These are phyloP conservation scores for Canna indica DNA, from an alignment of 176 grass and related monocot genomes.

Conservation along the genomic window DNA sequence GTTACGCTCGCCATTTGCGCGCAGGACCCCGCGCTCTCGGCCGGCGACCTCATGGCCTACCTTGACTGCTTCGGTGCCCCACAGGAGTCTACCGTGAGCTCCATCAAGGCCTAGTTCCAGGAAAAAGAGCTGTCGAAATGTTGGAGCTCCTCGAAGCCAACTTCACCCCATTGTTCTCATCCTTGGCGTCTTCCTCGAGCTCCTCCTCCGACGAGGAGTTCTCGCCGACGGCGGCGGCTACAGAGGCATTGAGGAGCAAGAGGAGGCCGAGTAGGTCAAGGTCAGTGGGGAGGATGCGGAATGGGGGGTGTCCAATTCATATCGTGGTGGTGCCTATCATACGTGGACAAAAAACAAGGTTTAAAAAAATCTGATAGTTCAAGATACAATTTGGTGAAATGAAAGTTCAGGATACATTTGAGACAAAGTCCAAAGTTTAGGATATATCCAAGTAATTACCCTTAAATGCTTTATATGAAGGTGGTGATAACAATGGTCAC, in stretches of 20 bases:
- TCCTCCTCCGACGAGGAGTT: slow-evolving; percentile 8
- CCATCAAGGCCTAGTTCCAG: slow-evolving; percentile 23
- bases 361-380: too few species aligned
- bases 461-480: too few species aligned
- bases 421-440: too few species aligned
- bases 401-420: too few species aligned
- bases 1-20: slow-evolving; percentile 28
- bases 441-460: too few species aligned
- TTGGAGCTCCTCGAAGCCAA: slow-evolving; percentile 38
- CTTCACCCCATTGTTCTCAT: slow-evolving; percentile 2
- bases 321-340: too few species aligned
- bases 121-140: slow-evolving; percentile 32
- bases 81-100: slow-evolving; percentile 16
- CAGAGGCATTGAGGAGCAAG: not conserved
- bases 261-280: slow-evolving; percentile 21
- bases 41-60: slow-evolving; percentile 43
- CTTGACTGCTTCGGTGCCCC: slow-evolving; percentile 23
- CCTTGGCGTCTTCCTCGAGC: too few species aligned
- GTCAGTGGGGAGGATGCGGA: not conserved
- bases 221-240: not conserved
- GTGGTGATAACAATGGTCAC: too few species aligned
- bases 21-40: slow-evolving; percentile 38
- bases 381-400: too few species aligned
- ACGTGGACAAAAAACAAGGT: too few species aligned
- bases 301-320: too few species aligned